Conservation (phyloP, 2,329 filamentous ascomycete genomes). For the Nothophaeocryptopus gaeumannii region DNA sequence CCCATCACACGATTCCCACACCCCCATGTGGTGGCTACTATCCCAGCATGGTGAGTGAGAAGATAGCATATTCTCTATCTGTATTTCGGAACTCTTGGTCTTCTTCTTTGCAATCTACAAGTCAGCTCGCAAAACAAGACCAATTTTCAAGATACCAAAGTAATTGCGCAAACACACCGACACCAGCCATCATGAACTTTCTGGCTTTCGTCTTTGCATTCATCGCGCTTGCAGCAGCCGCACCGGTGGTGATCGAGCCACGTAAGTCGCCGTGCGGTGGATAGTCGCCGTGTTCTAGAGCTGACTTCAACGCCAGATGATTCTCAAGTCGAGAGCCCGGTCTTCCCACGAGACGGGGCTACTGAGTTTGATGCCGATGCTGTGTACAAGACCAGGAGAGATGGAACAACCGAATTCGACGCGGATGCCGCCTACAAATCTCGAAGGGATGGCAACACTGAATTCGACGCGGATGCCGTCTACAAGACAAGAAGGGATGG, state of each 20-base stretch:
- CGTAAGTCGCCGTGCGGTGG: constrained; percentile 2
- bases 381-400: constrained; percentile 1
- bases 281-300: neutral
- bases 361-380: constrained; percentile 9
- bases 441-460: neutral
- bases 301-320: constrained; percentile 1
- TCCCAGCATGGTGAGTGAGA: too few species aligned
- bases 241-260: constrained; percentile 11
- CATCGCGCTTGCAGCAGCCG: constrained; percentile 7
- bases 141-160: too few species aligned
- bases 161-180: neutral
- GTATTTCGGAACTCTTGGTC: too few species aligned
- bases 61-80: too few species aligned
- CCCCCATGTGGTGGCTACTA: too few species aligned
- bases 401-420: constrained; percentile 12
- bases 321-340: neutral
- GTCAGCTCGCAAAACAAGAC: too few species aligned
- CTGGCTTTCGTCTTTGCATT: constrained; percentile 7
- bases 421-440: neutral
- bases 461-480: constrained; percentile 11
- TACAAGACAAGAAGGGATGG: constrained; percentile 12
- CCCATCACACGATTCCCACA: too few species aligned
- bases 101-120: too few species aligned
- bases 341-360: constrained; percentile 9
- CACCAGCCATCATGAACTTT: constrained; percentile 8